Conservation (phyloP, 106 monocot species). For the Agapanthus africanus region DNA sequence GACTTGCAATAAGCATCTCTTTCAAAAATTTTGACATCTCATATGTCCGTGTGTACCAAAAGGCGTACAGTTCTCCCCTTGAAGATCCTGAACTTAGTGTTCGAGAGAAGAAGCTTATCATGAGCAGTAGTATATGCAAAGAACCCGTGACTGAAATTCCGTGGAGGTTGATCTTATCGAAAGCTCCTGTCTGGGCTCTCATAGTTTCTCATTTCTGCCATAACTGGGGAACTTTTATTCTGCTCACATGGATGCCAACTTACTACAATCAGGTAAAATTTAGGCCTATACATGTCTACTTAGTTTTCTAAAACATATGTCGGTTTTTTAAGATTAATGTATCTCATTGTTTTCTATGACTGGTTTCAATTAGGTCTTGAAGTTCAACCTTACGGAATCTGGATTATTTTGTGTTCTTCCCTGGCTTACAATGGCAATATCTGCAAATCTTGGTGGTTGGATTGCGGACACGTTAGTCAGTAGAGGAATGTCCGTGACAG, state of each 20-base stretch:
- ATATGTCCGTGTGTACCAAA: slow-evolving; percentile 3
- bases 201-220: slow-evolving; percentile 86
- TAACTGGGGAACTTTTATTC: slow-evolving; percentile 97
- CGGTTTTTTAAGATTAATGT: background rate
- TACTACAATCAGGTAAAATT: slow-evolving; percentile 75
- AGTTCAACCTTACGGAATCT: slow-evolving; percentile 89
- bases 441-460: slow-evolving; percentile 93
- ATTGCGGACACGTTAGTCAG: slow-evolving; percentile 77
- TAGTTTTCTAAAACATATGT: background rate
- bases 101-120: slow-evolving; percentile 58
- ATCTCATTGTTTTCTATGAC: background rate
- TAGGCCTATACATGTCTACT: no score
- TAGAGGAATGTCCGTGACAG: slow-evolving; percentile 65
- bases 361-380: slow-evolving; percentile 51
- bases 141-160: slow-evolving; percentile 72
- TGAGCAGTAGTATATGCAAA: slow-evolving; percentile 23
- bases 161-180: slow-evolving; percentile 70
- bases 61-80: slow-evolving; percentile 84
- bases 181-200: slow-evolving; percentile 92
- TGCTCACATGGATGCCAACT: slow-evolving; percentile 98
- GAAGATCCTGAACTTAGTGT: slow-evolving; percentile 68
- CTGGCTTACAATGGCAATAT: slow-evolving; percentile 89
- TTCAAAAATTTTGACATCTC: background rate
- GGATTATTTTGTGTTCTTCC: slow-evolving; percentile 82
- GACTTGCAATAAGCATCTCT: background rate